A percentile compares a stretch with the other conserved stretches of the same genome.
Conservation (phyloP, 2,329 filamentous ascomycete genomes). For the Penicillium sp. region DNA sequence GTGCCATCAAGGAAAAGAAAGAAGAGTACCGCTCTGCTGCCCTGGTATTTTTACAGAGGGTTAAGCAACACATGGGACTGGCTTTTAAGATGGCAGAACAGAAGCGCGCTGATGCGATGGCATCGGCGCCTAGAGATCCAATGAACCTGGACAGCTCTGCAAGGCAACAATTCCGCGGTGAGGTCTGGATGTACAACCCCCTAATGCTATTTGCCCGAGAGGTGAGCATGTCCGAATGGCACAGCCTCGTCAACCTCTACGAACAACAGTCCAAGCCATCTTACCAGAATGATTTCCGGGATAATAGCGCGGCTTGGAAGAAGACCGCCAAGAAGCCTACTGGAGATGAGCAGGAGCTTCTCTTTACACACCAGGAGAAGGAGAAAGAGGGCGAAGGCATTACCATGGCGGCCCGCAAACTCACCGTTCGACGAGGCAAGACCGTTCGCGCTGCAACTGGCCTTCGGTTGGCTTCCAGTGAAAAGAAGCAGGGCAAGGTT, state of each 20-base stretch:
- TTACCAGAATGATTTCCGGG: slow-evolving; percentile 79
- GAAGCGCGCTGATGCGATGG: slow-evolving; percentile 64
- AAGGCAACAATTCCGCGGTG: slow-evolving; percentile 68
- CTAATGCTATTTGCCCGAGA: slow-evolving; percentile 86
- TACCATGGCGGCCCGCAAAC: slow-evolving; percentile 74
- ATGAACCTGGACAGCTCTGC: slow-evolving; percentile 67
- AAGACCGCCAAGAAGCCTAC: slow-evolving; percentile 70
- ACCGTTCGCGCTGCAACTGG: slow-evolving; percentile 54
- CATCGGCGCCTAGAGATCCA: slow-evolving; percentile 40
- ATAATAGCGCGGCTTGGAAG: slow-evolving; percentile 76
- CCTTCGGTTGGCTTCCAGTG: slow-evolving; percentile 46
- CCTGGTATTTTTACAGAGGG: slow-evolving; percentile 69
- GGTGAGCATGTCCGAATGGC: slow-evolving; percentile 78
- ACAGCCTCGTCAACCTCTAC: slow-evolving; percentile 74
- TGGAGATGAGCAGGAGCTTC: slow-evolving; percentile 74
- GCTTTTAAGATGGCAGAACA: slow-evolving; percentile 75
- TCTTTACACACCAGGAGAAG: slow-evolving; percentile 90
- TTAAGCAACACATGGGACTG: slow-evolving; percentile 77
- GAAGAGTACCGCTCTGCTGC: slow-evolving; percentile 81
- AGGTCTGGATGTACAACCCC: slow-evolving; percentile 84
- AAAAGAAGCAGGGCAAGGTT: slow-evolving; percentile 62
- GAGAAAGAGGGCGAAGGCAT: slow-evolving; percentile 71
- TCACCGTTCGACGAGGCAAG: slow-evolving; percentile 92
- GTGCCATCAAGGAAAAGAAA: slow-evolving; percentile 90
- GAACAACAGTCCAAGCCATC: slow-evolving; percentile 71